phyloP scores from a whole-genome alignment of 768 basidiomycete species.

The Favolaschia claudopus region DNA sequence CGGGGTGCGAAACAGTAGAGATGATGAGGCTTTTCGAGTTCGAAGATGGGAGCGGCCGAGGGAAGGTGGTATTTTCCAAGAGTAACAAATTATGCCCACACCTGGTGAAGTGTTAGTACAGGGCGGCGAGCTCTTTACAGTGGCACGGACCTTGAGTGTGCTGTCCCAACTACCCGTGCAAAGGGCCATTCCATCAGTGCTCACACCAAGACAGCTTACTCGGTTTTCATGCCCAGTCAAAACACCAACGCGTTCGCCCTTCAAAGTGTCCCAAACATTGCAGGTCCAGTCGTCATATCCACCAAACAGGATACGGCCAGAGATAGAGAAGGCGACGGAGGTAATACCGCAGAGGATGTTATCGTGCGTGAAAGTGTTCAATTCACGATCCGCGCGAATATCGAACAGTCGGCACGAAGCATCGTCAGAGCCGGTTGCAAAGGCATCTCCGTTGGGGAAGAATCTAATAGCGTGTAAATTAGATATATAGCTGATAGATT shows the following conservation, averaged over 20 bases:
- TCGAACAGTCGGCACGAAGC: conserved; percentile 98
- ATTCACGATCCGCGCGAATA: conserved; percentile 95
- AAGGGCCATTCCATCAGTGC: conserved; percentile 95
- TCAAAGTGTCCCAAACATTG: conserved; percentile 99
- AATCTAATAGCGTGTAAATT: conserved; percentile 64
- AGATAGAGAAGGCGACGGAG: conserved; percentile 98
- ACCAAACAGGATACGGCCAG: conserved; percentile 96
- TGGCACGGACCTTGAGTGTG: conserved; percentile 81
- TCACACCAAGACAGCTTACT: conserved; percentile 95
- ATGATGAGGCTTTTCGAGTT: conserved; percentile 30
- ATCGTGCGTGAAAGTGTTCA: conserved; percentile 97
- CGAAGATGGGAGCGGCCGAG: conserved; percentile 24
- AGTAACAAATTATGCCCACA: conserved; percentile 74
- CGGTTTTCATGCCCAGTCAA: conserved; percentile 98
- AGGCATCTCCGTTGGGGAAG: conserved; percentile 99
- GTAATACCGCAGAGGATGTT: conserved; percentile 99
- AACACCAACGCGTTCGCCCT: conserved; percentile 97
- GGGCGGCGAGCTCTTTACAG: conserved; percentile 3
- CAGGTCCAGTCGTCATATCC: conserved; percentile 99
- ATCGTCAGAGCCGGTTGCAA: conserved; percentile 98
- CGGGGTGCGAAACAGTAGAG: conserved; percentile 31
- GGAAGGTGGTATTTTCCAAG: conserved; percentile 30
- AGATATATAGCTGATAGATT: conserved; percentile 14
- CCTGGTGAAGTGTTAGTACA: conserved; percentile 49
- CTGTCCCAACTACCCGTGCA: conserved; percentile 99